Evolutionary conservation across 768 basidiomycete genomes (phyloP), one percentile per base, ranked within the genome.

Genomic region (Termitomyces sp.): DNA sequence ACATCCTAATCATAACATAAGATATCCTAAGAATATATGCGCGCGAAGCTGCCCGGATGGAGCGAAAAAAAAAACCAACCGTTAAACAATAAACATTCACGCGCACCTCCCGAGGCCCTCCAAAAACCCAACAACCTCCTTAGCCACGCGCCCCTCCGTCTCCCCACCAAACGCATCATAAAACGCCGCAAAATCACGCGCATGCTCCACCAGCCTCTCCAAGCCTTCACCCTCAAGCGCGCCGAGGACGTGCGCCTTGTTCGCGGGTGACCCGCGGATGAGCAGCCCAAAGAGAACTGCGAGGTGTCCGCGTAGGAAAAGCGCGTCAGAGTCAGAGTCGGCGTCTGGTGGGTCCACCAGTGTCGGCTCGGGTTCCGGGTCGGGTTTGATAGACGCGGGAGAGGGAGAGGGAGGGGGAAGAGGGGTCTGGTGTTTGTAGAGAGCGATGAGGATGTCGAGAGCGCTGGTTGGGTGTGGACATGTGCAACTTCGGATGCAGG

Each of bases 251-350:
- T 66, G 59, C 1, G 43, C 48, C 54, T 77, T 73, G 54, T 81
- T 81, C 32, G 58, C 59, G 3, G 57, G 46, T 37, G 69, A 75
- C 25, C 67, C 71, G 29, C 69, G 71, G 75, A 82, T 82, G 51
- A 82, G 71, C 38, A 83, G 66, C 8, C 81, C 90, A 47, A 94
- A 80, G 5, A 94, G 79, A 7, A 93, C 82, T 0, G 91, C 83
- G 4, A 90, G 79, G 65, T 92, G 90, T 0, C 88, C 87, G 16
- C 81, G 81, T 7, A 93, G 76, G 61, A 89, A 85, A 12, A 76
- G 75, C 35, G 72, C 67, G 29, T 52, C 80, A 0, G 34, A 1
- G 14, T 49, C 40, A 10, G 10, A 41, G n/a, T 29, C 52, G 1
- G 38, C 11, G 19, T 47, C 79, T 5, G 74, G 71, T 16, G 45